These are phyloP conservation scores for Oryza punctata DNA, from an alignment of 176 grass and related monocot species.

Conservation along the genomic window DNA sequence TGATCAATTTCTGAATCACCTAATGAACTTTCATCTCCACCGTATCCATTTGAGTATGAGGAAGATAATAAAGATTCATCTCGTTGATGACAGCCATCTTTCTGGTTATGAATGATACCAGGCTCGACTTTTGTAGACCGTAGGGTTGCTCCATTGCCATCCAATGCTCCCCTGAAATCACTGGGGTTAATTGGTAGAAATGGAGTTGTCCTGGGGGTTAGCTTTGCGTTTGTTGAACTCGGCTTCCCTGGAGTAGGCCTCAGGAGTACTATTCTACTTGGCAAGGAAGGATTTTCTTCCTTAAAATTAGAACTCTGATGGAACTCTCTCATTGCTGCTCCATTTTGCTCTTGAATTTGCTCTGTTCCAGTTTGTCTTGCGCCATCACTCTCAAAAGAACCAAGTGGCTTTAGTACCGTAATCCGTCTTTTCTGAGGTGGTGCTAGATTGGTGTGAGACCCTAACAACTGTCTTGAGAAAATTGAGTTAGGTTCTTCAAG, in stretches of 20 bases:
- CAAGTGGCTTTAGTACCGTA: slow-evolving; percentile 77
- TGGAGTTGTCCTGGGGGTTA: slow-evolving; percentile 32
- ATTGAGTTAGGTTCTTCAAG: slow-evolving; percentile 65
- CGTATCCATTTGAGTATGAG: slow-evolving; percentile 72
- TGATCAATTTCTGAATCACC: slow-evolving; percentile 63
- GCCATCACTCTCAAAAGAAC: slow-evolving; percentile 37
- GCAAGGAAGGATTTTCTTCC: slow-evolving; percentile 51
- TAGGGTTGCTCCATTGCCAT: slow-evolving; percentile 22
- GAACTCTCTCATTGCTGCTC: slow-evolving; percentile 29
- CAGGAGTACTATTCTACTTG: slow-evolving; percentile 84
- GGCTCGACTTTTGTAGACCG: slow-evolving; percentile 18
- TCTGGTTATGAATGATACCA: slow-evolving; percentile 27
- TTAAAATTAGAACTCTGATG: slow-evolving; percentile 36
- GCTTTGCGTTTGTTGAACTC: slow-evolving; percentile 39
- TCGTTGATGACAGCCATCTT: slow-evolving; percentile 42
- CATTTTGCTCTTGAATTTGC: slow-evolving; percentile 37
- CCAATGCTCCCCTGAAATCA: slow-evolving; percentile 17
- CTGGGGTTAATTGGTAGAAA: slow-evolving; percentile 36
- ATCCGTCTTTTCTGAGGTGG: slow-evolving; percentile 60
- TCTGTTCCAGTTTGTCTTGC: slow-evolving; percentile 24
- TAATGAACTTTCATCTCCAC: slow-evolving; percentile 84
- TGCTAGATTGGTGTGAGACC: slow-evolving; percentile 35
- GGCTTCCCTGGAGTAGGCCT: slow-evolving; percentile 69
- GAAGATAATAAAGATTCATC: slow-evolving; percentile 83
- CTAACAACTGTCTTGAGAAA: slow-evolving; percentile 39